Evolutionary conservation across 1,284 basidiomycete genomes (phyloP), one percentile per base, ranked within the genome.

Genomic region (Pisolithus thermaeus): DNA sequence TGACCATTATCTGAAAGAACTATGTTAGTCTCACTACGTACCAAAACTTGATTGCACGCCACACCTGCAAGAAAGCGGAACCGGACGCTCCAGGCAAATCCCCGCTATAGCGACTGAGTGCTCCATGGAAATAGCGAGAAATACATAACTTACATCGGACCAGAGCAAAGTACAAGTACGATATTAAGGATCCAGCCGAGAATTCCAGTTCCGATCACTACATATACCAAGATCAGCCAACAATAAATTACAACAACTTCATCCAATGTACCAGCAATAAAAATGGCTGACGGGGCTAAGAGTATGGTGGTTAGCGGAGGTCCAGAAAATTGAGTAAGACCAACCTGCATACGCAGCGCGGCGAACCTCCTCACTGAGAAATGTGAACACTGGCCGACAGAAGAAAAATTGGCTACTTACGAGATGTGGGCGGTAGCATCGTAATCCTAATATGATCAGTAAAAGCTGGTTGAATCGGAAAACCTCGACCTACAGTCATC

Each of bases 401-500:
- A 6, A 30, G 32, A 25, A 37, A 32, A 45, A 37, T 20, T 39
- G 37, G 36, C 48, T 35, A 39, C 83, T 58, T 70, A 86, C 83
- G 88, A 90, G 54, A 96, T 95, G 68, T 96, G 92, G 4, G 91
- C 91, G 7, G 83, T 86, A 1, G 82, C 85, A 61, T 86, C 84
- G 58, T 86, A 86, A 57, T 79, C 78, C 73, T 75, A 55, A n/a
- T 1, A 52, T 37, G 37, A 43, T 39, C 36, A 28, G 16, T 28
- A 47, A 30, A 48, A 8, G 30, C 39, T 7, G 27, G 2, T 22
- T 20, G 22, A 35, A 47, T 30, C 11, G 9, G 20, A 22, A 22
- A 6, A 14, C 46, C 12, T 49, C 25, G 50, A 52, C 75, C 64
- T 63, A 83, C 84, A 58, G 84, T 85, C 82, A 86, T 87, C 82